These are phyloP conservation scores for Suillus sp. DNA, from an alignment of 768 basidiomycete species.

Conservation along the genomic window DNA sequence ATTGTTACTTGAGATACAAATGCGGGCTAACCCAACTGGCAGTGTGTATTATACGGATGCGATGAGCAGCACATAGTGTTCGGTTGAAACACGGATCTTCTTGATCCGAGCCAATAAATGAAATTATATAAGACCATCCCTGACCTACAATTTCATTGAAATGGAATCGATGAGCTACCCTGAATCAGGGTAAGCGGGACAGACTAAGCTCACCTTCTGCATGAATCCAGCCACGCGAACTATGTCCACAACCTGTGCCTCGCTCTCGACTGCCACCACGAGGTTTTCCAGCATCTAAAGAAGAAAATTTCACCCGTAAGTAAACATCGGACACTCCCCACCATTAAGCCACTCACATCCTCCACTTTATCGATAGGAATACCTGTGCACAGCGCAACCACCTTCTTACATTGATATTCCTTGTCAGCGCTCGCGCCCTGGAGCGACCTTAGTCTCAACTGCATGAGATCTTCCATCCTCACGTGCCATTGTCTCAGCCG, in stretches of 20 bases:
- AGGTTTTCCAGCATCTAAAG: constrained; percentile 81
- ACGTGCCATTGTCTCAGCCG: constrained; percentile 84
- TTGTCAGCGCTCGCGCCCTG: constrained; percentile 85
- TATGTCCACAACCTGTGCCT: constrained; percentile 79
- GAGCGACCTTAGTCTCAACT: constrained; percentile 64
- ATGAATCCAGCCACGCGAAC: constrained; percentile 87
- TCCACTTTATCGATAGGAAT: constrained; percentile 89
- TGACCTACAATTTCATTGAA: constrained; percentile 32
- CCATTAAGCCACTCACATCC: constrained; percentile 59
- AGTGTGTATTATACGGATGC: constrained; percentile 4
- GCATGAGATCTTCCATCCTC: constrained; percentile 74
- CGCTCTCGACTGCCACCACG: constrained; percentile 86
- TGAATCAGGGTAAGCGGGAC: constrained; percentile 25
- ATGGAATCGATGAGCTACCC: constrained; percentile 25
- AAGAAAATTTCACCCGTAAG: constrained; percentile 27
- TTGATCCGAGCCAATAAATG: constrained; percentile 20
- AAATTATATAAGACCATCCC: constrained; percentile 43
- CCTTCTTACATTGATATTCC: constrained; percentile 89
- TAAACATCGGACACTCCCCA: constrained; percentile 19
- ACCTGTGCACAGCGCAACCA: constrained; percentile 87
- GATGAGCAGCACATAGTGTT: constrained; percentile 3
- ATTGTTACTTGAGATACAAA: constrained; percentile 35
- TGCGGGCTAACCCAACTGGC: background rate
- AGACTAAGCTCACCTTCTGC: constrained; percentile 65
- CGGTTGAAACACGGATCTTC: constrained; percentile 2